These are phyloP conservation scores for Colletotrichum sojae DNA, from an alignment of 2,329 filamentous ascomycete species.

Conservation along the genomic window DNA sequence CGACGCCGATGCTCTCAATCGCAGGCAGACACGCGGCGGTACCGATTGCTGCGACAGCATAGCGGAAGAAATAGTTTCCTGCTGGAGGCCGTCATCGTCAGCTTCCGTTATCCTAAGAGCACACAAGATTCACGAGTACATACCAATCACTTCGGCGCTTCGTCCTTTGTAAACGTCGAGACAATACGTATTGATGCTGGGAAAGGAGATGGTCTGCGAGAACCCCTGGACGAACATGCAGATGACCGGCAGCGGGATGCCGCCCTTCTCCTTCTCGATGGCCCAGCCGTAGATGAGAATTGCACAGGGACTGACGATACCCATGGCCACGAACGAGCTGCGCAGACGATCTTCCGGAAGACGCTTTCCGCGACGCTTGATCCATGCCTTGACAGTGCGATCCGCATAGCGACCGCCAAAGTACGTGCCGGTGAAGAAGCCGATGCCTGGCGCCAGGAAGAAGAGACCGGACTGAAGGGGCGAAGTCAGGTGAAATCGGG, in stretches of 20 bases:
- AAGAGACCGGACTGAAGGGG: conserved; percentile 78
- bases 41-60: conserved; percentile 79
- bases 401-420: conserved; percentile 79
- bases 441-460: conserved; percentile 79
- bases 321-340: conserved; percentile 72
- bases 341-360: conserved; percentile 79
- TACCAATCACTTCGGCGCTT: conserved; percentile 50
- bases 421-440: conserved; percentile 77
- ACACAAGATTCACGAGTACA: not conserved
- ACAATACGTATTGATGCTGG: conserved; percentile 73
- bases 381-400: conserved; percentile 72
- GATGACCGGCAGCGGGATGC: conserved; percentile 70
- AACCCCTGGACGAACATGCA: conserved; percentile 80
- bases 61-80: conserved; percentile 84
- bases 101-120: not conserved
- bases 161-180: conserved; percentile 36
- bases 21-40: conserved; percentile 82
- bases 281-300: conserved; percentile 79
- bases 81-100: conserved; percentile 58
- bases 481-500: conserved; percentile 74
- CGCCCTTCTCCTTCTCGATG: conserved; percentile 39
- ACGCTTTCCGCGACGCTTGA: conserved; percentile 67
- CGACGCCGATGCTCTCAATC: conserved; percentile 80
- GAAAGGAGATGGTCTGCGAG: conserved; percentile 78
- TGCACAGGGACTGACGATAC: conserved; percentile 71